Conservation (phyloP, 768 basidiomycete species). For the Psilocybe subaeruginosa region DNA sequence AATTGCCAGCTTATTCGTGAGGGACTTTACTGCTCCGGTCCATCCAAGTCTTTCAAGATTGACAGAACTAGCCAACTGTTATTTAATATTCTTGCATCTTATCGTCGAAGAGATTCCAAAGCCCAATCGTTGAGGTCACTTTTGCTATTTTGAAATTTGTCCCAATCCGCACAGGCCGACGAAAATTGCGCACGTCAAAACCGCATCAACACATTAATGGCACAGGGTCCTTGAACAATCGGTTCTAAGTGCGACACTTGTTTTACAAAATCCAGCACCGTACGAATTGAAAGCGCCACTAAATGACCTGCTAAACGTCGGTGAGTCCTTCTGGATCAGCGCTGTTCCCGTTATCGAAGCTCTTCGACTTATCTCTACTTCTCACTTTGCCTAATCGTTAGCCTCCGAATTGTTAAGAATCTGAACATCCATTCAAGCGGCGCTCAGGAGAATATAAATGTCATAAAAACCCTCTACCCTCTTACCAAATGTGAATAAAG, state of each 20-base stretch:
- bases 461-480: slow-evolving; percentile 6
- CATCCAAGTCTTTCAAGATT: too few relatives aligned
- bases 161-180: background rate
- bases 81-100: too few relatives aligned
- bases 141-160: background rate
- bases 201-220: background rate
- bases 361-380: background rate
- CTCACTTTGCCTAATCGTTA: background rate
- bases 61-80: too few relatives aligned
- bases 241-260: background rate
- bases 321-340: too few relatives aligned
- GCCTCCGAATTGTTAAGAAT: background rate
- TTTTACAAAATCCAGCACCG: background rate
- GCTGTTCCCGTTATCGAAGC: background rate
- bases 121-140: background rate
- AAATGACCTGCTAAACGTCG: too few relatives aligned
- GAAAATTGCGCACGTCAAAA: background rate
- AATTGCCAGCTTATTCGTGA: too few relatives aligned
- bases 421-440: background rate
- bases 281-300: too few relatives aligned
- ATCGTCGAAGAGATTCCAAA: background rate
- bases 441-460: background rate
- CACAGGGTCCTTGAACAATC: background rate
- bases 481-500: slow-evolving; percentile 5
- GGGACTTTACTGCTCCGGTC: too few relatives aligned